Percentiles rank a stretch among this genome's conserved stretches.
phyloP scores from a whole-genome alignment of 2,329 filamentous ascomycete genomes.

The Colletotrichum sp. region DNA sequence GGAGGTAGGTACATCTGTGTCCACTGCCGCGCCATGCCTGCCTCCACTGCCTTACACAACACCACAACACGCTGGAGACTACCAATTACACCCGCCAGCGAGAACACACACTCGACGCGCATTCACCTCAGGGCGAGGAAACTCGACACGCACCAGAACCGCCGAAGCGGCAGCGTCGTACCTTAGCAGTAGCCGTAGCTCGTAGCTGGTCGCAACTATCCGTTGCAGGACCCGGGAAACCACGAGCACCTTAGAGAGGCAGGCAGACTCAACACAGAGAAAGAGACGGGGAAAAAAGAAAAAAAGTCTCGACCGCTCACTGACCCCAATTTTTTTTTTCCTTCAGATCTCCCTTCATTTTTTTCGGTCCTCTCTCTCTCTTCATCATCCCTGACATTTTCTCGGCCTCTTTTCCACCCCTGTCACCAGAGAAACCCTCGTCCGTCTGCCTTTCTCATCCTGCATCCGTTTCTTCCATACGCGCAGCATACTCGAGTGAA shows the following conservation, averaged over 20 bases:
- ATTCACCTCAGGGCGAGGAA: background rate
- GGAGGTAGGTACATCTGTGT: background rate
- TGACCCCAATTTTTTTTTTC: slow-evolving; percentile 20
- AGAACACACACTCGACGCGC: background rate
- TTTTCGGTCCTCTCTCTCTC: slow-evolving; percentile 10
- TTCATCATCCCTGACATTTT: slow-evolving; percentile 15
- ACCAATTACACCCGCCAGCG: background rate
- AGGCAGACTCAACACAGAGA: background rate
- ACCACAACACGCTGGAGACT: background rate
- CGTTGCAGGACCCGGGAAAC: background rate
- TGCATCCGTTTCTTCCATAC: background rate
- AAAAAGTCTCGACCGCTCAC: slow-evolving; percentile 5
- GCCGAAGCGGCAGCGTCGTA: background rate
- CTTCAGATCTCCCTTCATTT: slow-evolving; percentile 15
- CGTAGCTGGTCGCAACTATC: background rate
- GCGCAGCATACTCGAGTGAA: background rate
- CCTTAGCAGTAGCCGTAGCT: background rate
- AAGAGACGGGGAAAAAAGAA: background rate
- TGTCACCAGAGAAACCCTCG: background rate
- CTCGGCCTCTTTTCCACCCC: background rate
- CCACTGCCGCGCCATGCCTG: background rate
- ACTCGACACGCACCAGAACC: background rate
- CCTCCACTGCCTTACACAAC: background rate
- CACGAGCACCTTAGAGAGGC: background rate
- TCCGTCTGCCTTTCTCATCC: background rate